These are phyloP conservation scores for Gamsiella multidivaricata DNA, from an alignment of 192 early-diverging fungal species.

Conservation along the genomic window DNA sequence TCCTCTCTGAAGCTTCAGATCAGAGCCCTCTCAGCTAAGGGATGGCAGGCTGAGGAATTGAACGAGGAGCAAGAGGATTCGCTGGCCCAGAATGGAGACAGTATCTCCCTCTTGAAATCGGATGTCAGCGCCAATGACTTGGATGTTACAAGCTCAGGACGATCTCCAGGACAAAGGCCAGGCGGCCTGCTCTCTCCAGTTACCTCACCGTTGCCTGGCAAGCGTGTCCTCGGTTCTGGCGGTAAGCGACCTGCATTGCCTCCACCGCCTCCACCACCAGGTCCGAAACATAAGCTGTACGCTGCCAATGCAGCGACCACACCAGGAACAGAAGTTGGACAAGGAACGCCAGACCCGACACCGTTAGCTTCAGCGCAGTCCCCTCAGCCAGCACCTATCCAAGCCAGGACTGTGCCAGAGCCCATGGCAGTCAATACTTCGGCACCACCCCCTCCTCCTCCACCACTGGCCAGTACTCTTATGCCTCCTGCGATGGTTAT, in stretches of 20 bases:
- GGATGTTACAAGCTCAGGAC: slow-evolving; percentile 13
- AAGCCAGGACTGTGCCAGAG: too few relatives aligned
- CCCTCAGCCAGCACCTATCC: neutral
- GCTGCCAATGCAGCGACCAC: slow-evolving; percentile 10
- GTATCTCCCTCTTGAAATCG: slow-evolving; percentile 2
- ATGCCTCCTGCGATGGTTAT: neutral
- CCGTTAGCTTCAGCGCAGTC: neutral
- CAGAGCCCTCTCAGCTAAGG: slow-evolving; percentile 33
- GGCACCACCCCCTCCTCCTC: slow-evolving; percentile 3
- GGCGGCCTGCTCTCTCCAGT: slow-evolving; percentile 5
- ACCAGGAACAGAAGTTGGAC: neutral
- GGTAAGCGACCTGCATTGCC: slow-evolving; percentile 36
- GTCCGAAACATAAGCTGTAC: slow-evolving; percentile 41
- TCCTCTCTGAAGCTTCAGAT: slow-evolving; percentile 30
- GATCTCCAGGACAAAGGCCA: neutral
- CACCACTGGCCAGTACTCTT: neutral
- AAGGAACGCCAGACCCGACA: neutral
- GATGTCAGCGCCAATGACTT: slow-evolving; percentile 11
- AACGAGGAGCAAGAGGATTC: slow-evolving; percentile 42
- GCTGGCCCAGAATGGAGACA: neutral
- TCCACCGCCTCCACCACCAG: slow-evolving; percentile 44
- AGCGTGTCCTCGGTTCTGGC: slow-evolving; percentile 20
- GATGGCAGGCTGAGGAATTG: slow-evolving; percentile 43
- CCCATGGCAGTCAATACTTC: neutral
- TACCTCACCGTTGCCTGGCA: slow-evolving; percentile 17